Evolutionary conservation across 768 basidiomycete species (phyloP), one percentile per base, ranked within the genome.

Genomic region (Collybia sp.): DNA sequence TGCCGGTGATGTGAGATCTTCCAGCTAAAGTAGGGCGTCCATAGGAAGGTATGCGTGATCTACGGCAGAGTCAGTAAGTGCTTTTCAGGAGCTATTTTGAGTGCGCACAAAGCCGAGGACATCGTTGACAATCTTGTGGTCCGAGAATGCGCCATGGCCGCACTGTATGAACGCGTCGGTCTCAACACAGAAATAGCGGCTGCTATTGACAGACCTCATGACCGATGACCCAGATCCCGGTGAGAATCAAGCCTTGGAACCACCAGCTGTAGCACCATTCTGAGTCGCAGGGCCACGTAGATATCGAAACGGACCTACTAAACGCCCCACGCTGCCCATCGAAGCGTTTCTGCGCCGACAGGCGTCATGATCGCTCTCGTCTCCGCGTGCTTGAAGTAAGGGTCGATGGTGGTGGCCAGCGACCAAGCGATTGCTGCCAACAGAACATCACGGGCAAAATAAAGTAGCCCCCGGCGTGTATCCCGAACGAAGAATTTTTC

Each of bases 241-340:
- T 77, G 47, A 79, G 73, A 25, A 76, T 71, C n/a, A 79, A 67
- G 12, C 77, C 77, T 58, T 80, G 79, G 56, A 79, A 77, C 79
- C 77, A 80, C 76, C 78, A 80, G 53, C 76, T 78, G 45, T 18
- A 44, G 42, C 42, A 25, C 41, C 30, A 15, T 44, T 10, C 48
- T 30, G 17, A 43, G 12, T 2, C 40, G 33, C 30, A 33, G 10
- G 30, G 31, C 39, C 12, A 35, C 17, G 35, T 5, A 9, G 17
- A 42, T 19, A 42, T 16, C 25, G 35, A 20, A 20, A 30, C 35
- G 18, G 9, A 62, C 73, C 57, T 54, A 77, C 76, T 79, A 79
- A 6, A 66, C 54, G 42, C 59, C 43, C 77, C 77, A 79, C 2
- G 63, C 61, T 12, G 58, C 48, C 74, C 73, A 79, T 11, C 72